phyloP scores from a whole-genome alignment of 2,329 filamentous ascomycete species.

The Dothideomycetidae sp. region DNA sequence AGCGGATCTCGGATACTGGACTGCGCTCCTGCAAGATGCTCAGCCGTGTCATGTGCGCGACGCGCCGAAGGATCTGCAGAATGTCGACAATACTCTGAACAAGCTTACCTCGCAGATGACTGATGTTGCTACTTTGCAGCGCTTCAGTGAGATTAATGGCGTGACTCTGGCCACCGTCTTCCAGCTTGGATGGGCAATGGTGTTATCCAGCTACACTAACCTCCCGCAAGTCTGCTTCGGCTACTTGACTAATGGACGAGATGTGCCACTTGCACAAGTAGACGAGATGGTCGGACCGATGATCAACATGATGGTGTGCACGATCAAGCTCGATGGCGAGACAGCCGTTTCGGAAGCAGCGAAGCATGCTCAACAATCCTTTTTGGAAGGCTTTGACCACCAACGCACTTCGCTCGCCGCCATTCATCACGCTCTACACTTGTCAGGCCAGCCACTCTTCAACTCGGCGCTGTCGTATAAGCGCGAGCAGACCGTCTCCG shows the following conservation, averaged over 20 bases:
- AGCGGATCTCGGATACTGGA: neutral
- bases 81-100: too few relatives aligned
- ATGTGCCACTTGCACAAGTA: neutral
- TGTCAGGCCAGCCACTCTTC: neutral
- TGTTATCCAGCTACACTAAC: neutral
- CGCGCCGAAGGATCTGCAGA: too few relatives aligned
- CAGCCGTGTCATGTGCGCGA: neutral
- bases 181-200: neutral
- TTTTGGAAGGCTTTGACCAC: neutral
- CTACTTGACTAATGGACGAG: neutral
- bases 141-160: neutral
- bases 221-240: constrained; percentile 2
- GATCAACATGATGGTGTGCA: neutral
- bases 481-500: neutral
- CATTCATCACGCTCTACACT: neutral
- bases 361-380: neutral
- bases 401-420: neutral
- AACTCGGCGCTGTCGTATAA: neutral
- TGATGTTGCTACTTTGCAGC: neutral
- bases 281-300: neutral
- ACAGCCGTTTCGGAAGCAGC: neutral
- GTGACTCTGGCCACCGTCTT: neutral
- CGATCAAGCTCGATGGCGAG: neutral
- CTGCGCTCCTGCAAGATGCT: neutral
- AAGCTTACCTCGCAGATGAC: neutral